phyloP scores from a whole-genome alignment of 345 rosid genomes.

The Rhizophora mangle region DNA sequence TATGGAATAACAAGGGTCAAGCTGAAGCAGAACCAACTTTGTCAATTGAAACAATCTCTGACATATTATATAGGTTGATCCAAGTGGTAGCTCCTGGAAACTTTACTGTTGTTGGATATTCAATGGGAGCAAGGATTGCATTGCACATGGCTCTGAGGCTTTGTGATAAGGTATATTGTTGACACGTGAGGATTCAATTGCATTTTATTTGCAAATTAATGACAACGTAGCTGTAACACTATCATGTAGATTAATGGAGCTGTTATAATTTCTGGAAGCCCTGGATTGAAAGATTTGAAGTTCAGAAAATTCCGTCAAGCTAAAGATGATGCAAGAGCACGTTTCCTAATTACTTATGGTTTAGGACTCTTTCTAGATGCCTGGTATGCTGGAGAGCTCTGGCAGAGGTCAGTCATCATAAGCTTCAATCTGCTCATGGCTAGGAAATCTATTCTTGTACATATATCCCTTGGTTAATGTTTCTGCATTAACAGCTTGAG shows the following conservation, averaged over 20 bases:
- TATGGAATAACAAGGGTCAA: conserved; percentile 25
- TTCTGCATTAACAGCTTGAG: conserved; percentile 52
- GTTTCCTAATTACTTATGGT: conserved; percentile 51
- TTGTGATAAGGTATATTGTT: conserved; percentile 45
- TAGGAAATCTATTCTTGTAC: not conserved
- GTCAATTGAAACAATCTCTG: conserved; percentile 56
- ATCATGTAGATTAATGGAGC: conserved; percentile 63
- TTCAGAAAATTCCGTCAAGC: conserved; percentile 68
- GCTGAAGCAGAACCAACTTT: conserved; percentile 30
- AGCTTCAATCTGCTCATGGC: too few relatives aligned
- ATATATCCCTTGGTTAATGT: not conserved
- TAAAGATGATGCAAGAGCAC: conserved; percentile 67
- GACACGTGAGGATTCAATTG: conserved; percentile 6
- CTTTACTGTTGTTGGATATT: conserved; percentile 73
- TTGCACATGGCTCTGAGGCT: conserved; percentile 70
- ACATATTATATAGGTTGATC: conserved; percentile 42
- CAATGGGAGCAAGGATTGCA: conserved; percentile 94
- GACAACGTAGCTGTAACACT: not conserved
- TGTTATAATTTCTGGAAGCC: conserved; percentile 82
- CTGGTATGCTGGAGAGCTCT: conserved; percentile 74
- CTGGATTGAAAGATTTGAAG: conserved; percentile 50
- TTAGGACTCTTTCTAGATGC: conserved; percentile 51
- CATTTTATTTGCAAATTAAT: not conserved
- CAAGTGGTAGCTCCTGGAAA: conserved; percentile 51
- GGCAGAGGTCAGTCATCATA: conserved; percentile 61